Evolutionary conservation across 768 basidiomycete genomes (phyloP).

Genomic region (Lactifluus hygrophoroides): DNA sequence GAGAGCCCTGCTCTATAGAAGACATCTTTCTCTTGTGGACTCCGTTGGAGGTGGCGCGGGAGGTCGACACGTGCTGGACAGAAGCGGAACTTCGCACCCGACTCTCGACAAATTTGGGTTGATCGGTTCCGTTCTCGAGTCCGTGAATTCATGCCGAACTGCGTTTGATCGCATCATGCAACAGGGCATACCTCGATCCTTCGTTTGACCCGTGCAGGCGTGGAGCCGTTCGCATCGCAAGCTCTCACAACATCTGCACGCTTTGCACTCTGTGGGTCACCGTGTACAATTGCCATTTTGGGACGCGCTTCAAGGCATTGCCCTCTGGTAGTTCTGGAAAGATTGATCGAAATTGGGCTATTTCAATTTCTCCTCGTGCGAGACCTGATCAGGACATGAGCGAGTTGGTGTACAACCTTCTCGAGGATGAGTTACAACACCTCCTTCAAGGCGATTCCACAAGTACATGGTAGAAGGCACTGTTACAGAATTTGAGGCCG

Average conservation of each 20-base stretch:
- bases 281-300: slow-evolving; percentile 14
- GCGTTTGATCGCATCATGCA: slow-evolving; percentile 14
- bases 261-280: slow-evolving; percentile 16
- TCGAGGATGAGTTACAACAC: slow-evolving; percentile 7
- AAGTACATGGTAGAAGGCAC: no score
- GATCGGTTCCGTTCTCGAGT: slow-evolving; percentile 6
- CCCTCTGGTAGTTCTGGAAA: slow-evolving; percentile 14
- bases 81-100: slow-evolving; percentile 6
- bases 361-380: slow-evolving; percentile 8
- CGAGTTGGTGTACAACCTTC: slow-evolving; percentile 12
- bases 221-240: slow-evolving; percentile 9
- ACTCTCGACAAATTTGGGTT: not conserved
- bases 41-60: slow-evolving; percentile 10
- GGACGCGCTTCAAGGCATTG: slow-evolving; percentile 12
- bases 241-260: slow-evolving; percentile 15
- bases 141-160: slow-evolving; percentile 15
- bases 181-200: slow-evolving; percentile 5
- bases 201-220: slow-evolving; percentile 15
- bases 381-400: slow-evolving; percentile 14
- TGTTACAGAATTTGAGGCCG: no score
- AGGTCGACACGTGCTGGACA: slow-evolving; percentile 13
- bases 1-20: slow-evolving; percentile 4
- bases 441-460: no score
- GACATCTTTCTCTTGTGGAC: slow-evolving; percentile 14
- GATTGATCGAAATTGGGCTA: slow-evolving; percentile 12